Percentiles rank a stretch among this genome's conserved stretches.
phyloP scores from a whole-genome alignment of 139 green algal genomes.

The Bryopsis sp. region DNA sequence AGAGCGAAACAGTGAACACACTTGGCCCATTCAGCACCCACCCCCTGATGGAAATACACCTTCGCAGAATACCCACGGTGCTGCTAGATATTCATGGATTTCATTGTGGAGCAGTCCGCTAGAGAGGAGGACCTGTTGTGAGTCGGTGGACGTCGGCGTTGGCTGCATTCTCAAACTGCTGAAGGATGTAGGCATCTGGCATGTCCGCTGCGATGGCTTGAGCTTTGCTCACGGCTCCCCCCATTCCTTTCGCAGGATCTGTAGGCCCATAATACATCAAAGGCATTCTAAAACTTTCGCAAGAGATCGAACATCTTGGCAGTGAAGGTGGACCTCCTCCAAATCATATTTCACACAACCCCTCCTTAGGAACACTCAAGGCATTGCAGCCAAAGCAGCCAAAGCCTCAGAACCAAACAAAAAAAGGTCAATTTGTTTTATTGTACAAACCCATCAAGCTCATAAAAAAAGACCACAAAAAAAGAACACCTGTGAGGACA shows the following conservation, averaged over 20 bases:
- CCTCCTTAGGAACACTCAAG: no score
- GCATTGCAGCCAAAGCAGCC: no score
- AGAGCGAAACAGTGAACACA: no score
- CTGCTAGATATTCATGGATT: no score
- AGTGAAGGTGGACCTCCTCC: no score
- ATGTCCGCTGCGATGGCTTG: slow-evolving; percentile 67
- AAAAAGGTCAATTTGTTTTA: background rate
- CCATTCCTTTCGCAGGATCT: slow-evolving; percentile 83
- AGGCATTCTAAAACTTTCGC: no score
- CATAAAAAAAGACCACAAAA: background rate
- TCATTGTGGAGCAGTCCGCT: no score
- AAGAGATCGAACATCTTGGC: no score
- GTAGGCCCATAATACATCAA: slow-evolving; percentile 4
- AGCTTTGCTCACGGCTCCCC: slow-evolving; percentile 76
- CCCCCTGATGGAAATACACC: no score
- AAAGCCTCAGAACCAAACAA: no score
- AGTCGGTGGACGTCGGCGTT: slow-evolving; percentile 70
- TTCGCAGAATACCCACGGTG: background rate
- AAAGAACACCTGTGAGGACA: slow-evolving; percentile 51
- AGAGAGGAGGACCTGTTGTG: slow-evolving; percentile 45
- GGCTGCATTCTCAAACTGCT: slow-evolving; percentile 91
- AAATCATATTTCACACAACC: no score
- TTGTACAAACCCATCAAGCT: slow-evolving; percentile 1
- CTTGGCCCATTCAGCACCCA: no score
- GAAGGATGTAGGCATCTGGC: slow-evolving; percentile 62